A percentile compares a stretch with the other conserved stretches of the same genome.
phyloP scores from a whole-genome alignment of 257 asterid genomes.

The Gentiana macrophylla region DNA sequence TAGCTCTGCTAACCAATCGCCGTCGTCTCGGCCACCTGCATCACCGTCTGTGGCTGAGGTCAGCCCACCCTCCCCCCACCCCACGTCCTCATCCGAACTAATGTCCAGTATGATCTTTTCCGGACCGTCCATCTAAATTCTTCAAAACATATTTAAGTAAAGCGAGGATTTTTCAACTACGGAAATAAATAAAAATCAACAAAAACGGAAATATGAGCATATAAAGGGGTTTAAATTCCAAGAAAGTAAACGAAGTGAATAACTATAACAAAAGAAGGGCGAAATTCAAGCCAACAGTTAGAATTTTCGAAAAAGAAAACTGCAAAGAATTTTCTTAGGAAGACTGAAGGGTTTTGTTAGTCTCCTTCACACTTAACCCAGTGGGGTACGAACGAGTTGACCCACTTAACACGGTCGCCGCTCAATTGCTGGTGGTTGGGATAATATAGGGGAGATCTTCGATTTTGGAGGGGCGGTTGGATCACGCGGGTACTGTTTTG shows the following conservation, averaged over 20 bases:
- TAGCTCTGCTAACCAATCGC: slow-evolving; percentile 47
- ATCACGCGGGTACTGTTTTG: too few species aligned
- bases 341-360: background rate
- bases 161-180: too few species aligned
- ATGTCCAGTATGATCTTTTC: slow-evolving; percentile 35
- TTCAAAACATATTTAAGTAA: too few species aligned
- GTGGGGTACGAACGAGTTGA: background rate
- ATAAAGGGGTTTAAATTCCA: too few species aligned
- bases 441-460: too few species aligned
- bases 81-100: slow-evolving; percentile 71
- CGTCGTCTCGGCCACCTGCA: slow-evolving; percentile 33
- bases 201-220: background rate
- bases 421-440: background rate
- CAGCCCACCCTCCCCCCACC: slow-evolving; percentile 17
- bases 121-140: slow-evolving; percentile 29
- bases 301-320: too few species aligned
- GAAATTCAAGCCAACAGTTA: background rate
- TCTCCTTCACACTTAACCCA: background rate
- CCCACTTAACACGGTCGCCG: background rate
- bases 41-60: slow-evolving; percentile 10
- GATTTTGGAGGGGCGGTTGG: too few species aligned
- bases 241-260: background rate
- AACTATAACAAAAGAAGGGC: background rate
- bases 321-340: background rate
- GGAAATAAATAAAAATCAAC: too few species aligned